Percentiles rank a stretch among this genome's conserved stretches.
phyloP scores from a whole-genome alignment of 75 land plant genomes.

The Sequoia sempervirens region DNA sequence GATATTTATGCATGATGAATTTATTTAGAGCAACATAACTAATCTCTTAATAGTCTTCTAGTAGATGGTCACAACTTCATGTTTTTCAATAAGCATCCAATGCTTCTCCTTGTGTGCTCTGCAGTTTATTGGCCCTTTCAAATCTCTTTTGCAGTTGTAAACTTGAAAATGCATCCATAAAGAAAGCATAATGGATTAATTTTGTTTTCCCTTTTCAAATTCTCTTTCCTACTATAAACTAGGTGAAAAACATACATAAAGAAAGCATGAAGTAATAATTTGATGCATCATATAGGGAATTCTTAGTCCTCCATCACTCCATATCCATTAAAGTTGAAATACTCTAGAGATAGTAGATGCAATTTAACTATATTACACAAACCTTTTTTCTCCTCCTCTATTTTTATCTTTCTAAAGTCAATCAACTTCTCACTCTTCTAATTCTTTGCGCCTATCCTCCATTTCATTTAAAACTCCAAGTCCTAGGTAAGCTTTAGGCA shows the following conservation, averaged over 20 bases:
- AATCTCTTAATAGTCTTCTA: not conserved
- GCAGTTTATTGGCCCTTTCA: not conserved
- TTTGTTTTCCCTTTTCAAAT: too few relatives aligned
- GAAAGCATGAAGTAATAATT: not conserved
- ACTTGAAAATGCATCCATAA: not conserved
- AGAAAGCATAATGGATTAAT: not conserved
- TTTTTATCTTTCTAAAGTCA: slow-evolving; percentile 35
- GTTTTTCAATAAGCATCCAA: not conserved
- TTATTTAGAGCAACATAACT: not conserved
- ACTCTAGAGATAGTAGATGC: not conserved
- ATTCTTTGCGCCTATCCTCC: slow-evolving; percentile 16
- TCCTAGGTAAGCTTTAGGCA: slow-evolving; percentile 21
- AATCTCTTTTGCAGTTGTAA: not conserved
- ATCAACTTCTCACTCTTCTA: slow-evolving; percentile 31
- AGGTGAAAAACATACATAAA: too few relatives aligned
- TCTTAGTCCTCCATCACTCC: not conserved
- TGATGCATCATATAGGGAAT: not conserved
- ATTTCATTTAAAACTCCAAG: slow-evolving; percentile 22
- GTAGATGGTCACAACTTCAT: not conserved
- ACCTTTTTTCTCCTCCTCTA: slow-evolving; percentile 31
- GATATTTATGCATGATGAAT: not conserved
- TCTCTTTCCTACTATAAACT: too few relatives aligned
- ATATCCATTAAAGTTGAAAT: not conserved
- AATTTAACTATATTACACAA: not conserved
- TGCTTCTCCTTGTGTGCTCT: not conserved